Evolutionary conservation across 139 green algal species (phyloP), one percentile per base, ranked within the genome.

Genomic region (Picochlorum costavermella): DNA sequence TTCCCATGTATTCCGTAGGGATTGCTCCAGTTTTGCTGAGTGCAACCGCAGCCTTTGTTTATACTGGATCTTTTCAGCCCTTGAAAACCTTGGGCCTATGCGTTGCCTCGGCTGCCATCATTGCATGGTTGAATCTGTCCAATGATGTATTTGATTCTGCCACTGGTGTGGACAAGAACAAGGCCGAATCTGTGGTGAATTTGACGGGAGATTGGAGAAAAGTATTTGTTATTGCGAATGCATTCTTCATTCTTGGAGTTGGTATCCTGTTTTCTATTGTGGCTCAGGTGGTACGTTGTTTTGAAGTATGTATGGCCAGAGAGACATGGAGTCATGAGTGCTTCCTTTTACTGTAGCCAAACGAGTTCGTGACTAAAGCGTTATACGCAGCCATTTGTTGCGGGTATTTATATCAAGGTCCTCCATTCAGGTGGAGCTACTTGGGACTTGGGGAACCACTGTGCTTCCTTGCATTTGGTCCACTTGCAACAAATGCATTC

Each of bases 321-420:
- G 0, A 46, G 25, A 9, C 2, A 40, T 40, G 33, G 33, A 40
- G 33, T 40, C 33, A 40, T 40, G 33, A 40, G 11, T 40, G 77
- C 11, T 53, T 53, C 9, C n/a, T 8, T 53, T 23, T 53, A 8
- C 16, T 53, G 46, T 11, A 53, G 45, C 73, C n/a, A 1, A 63
- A 72, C 14, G 36, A 70, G 16, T 71, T 88, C 37, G 56, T 67
- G 3, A 30, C 56, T 26, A 66, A 30, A 28, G 78, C 95, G 77
- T 81, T 98, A 30, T 79, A 72, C 0, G 69, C 72, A 1, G 82
- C 92, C 1, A 88, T 98, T 14, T 75, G 63, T 5, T 90, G 84
- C 62, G 93, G 93, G 26, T 97, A 98, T 63, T 58, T 98, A 6
- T 99, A 98, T 74, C 94, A 98, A 70, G 93, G 91, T 3, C 94